phyloP scores from a whole-genome alignment of 2,329 filamentous ascomycete genomes.

The Zelopaecilomyces penicillatus region DNA sequence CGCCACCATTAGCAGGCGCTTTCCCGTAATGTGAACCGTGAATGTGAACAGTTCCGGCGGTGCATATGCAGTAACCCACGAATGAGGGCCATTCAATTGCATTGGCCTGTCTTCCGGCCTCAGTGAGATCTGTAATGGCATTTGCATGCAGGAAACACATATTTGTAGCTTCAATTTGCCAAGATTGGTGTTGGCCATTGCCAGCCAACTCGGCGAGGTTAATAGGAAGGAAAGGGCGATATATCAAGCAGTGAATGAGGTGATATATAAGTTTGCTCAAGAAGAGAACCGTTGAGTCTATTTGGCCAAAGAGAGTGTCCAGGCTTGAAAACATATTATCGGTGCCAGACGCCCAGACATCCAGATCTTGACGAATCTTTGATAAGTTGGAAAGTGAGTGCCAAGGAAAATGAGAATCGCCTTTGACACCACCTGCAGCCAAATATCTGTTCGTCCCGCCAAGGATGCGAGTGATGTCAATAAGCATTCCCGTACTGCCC shows the following conservation, averaged over 20 bases:
- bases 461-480: conserved; percentile 75
- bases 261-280: conserved; percentile 84
- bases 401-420: conserved; percentile 87
- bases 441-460: conserved; percentile 79
- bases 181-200: conserved; percentile 77
- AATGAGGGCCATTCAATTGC: conserved; percentile 80
- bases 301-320: conserved; percentile 65
- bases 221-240: conserved; percentile 78
- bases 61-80: conserved; percentile 79
- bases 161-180: conserved; percentile 87
- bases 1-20: conserved; percentile 36
- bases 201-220: conserved; percentile 73
- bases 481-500: conserved; percentile 70
- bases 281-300: conserved; percentile 69
- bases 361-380: conserved; percentile 76
- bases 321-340: conserved; percentile 71
- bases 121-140: conserved; percentile 74
- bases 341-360: conserved; percentile 76
- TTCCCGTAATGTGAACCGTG: conserved; percentile 74
- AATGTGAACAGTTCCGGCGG: conserved; percentile 79
- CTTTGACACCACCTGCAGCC: conserved; percentile 77
- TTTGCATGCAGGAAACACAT: conserved; percentile 82
- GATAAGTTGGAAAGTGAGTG: conserved; percentile 78
- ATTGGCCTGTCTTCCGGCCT: conserved; percentile 65
- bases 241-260: conserved; percentile 77